These are phyloP conservation scores for Mucor saturninus DNA, from an alignment of 371 early-diverging fungal genomes.

Conservation along the genomic window DNA sequence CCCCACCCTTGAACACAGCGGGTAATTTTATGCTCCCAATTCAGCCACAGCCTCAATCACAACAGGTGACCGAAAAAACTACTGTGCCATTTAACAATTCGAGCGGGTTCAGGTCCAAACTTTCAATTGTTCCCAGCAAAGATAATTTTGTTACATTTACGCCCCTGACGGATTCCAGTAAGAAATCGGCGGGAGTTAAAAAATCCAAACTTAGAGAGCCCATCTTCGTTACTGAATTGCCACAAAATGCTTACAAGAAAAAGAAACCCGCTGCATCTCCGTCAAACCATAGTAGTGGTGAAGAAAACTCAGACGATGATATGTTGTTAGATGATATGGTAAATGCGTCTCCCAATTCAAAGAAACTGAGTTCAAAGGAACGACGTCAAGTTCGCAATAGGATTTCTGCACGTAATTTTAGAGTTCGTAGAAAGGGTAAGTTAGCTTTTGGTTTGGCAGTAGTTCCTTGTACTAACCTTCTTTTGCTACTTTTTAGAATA, in stretches of 20 bases:
- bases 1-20: neutral
- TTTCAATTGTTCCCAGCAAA: conserved; percentile 9
- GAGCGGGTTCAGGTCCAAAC: neutral
- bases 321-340: conserved; percentile 19
- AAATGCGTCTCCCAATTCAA: conserved; percentile 24
- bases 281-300: conserved; percentile 17
- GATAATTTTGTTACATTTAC: conserved; percentile 23
- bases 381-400: conserved; percentile 87
- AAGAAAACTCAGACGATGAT: conserved; percentile 29
- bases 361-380: conserved; percentile 75
- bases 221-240: conserved; percentile 27
- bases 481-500: conserved; percentile 54
- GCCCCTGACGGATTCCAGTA: conserved; percentile 1
- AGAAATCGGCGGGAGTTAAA: neutral
- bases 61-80: neutral
- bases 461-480: neutral
- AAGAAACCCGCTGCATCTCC: conserved; percentile 11
- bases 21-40: neutral
- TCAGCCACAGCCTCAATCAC: neutral
- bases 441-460: neutral
- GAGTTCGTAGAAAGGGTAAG: conserved; percentile 85
- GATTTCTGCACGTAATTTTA: conserved; percentile 87
- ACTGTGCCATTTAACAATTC: neutral
- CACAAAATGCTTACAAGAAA: conserved; percentile 25
- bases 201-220: conserved; percentile 28